Evolutionary conservation across 2,329 filamentous ascomycete species (phyloP), one percentile per base, ranked within the genome.

Genomic region (Clonostachys byssicola): DNA sequence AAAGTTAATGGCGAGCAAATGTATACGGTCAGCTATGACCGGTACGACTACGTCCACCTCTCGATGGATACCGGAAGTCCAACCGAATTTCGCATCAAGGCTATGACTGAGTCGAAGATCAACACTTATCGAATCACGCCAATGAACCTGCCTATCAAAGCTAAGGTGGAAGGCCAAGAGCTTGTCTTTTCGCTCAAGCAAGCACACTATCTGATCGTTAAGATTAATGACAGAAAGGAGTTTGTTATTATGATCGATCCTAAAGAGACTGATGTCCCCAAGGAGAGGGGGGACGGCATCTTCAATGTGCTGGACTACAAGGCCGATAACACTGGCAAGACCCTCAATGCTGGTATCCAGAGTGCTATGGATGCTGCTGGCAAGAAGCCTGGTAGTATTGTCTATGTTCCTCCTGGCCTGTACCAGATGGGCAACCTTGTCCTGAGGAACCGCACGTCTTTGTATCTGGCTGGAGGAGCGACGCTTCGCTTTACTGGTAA

Each of bases 41-140:
- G 12, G 14, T 46, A 46, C 36, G 44, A 46, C 44, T 46, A 46
- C 23, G 44, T 40, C 36, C 44, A 46, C 33, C 38, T 46, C n/a
- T 46, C 44, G 8, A 46, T 46, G 44, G 36, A 46, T 12, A 39
- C 33, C 14, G 23, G 38, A 23, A 23, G 20, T n/a, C 12, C 18
- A 12, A 46, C 36, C 23, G 36, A 40, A n/a, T 40, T 46, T n/a
- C 44, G 44, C 17, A 34, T 46, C 44, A 30, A 17, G 13, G 44
- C 44, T 8, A 12, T 40, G 44, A 41, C 35, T 38, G 17, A 41
- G 13, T 13, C 33, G 12, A 20, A 38, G 9, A 46, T 46, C 17
- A 46, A 39, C 10, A 40, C 44, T 6, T 46, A 41, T 14, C 34
- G n/a, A 12, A 46, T 46, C 9, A 17, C 44, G 9, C 44, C 44